Evolutionary conservation across 1,139 yeast species (phyloP).

Genomic region (Taphrina flavorubra): DNA sequence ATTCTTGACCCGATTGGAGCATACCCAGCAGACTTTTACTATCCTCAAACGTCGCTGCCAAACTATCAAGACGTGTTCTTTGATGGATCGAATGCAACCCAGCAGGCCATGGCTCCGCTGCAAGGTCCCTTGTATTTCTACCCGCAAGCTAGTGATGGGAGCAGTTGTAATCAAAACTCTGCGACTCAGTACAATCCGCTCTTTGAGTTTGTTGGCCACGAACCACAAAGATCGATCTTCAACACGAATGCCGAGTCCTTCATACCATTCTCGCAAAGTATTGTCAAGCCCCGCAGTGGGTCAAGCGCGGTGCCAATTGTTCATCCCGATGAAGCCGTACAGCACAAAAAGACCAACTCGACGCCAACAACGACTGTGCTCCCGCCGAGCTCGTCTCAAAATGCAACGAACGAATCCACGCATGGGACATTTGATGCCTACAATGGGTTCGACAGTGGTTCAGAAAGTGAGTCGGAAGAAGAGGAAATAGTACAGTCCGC

Average conservation of each 20-base stretch:
- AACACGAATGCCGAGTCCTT: constrained; percentile 22
- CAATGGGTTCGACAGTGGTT: constrained; percentile 34
- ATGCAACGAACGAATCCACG: not conserved
- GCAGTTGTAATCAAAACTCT: not conserved
- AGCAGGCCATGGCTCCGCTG: not conserved
- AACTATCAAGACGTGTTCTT: not conserved
- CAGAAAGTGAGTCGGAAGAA: constrained; percentile 17
- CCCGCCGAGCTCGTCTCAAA: not conserved
- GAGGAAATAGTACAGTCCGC: not conserved
- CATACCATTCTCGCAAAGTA: constrained; percentile 16
- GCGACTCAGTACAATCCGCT: not conserved
- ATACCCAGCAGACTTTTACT: not conserved
- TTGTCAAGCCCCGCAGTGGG: constrained; percentile 1
- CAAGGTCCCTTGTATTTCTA: constrained; percentile 11
- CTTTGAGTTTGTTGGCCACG: constrained; percentile 9
- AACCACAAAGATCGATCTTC: constrained; percentile 9
- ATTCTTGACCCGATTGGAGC: not conserved
- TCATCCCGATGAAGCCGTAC: not conserved
- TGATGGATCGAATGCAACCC: not conserved
- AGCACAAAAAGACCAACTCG: not conserved
- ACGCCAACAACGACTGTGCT: not conserved
- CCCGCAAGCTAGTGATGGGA: constrained; percentile 7
- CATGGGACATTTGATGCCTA: constrained; percentile 25
- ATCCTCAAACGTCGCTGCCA: not conserved
- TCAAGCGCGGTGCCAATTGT: constrained; percentile 21